A percentile compares a stretch with the other conserved stretches of the same genome.
Conservation (phyloP, 176 grass and related monocot species). For the Carex littledalei region DNA sequence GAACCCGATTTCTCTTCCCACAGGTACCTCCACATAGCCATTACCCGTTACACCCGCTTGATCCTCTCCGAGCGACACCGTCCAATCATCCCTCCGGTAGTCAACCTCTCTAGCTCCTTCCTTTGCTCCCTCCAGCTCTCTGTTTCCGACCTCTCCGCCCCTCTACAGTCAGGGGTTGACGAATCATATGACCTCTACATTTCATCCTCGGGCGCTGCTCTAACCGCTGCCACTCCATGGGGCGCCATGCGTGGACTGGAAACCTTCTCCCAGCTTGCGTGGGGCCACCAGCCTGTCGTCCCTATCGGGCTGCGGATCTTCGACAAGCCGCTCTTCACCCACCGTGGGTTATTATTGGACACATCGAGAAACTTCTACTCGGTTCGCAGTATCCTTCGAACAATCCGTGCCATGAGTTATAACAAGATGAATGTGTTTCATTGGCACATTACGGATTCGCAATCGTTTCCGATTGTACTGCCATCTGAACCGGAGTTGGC, state of each 20-base stretch:
- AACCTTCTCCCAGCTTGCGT: conserved; percentile 73
- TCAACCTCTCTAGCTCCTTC: conserved; percentile 20
- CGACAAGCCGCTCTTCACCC: conserved; percentile 55
- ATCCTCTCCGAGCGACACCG: conserved; percentile 65
- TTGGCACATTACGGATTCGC: conserved; percentile 84
- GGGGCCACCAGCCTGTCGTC: conserved; percentile 31
- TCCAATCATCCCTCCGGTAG: conserved; percentile 37
- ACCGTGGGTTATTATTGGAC: conserved; percentile 75
- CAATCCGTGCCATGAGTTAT: conserved; percentile 73
- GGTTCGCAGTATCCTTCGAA: conserved; percentile 56
- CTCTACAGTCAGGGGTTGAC: conserved; percentile 52
- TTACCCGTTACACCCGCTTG: conserved; percentile 56
- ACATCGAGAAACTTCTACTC: conserved; percentile 74
- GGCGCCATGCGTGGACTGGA: conserved; percentile 81
- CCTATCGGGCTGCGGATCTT: conserved; percentile 55
- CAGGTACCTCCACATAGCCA: conserved; percentile 49
- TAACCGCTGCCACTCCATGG: conserved; percentile 59
- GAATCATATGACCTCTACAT: conserved; percentile 82
- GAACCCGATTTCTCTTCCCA: conserved; percentile 34
- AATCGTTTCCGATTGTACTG: conserved; percentile 79
- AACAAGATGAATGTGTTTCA: conserved; percentile 98
- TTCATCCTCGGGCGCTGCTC: conserved; percentile 31
- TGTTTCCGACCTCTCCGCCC: conserved; percentile 43
- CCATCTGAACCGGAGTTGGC: conserved; percentile 68
- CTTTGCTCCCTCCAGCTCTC: conserved; percentile 41